phyloP scores from a whole-genome alignment of 2,329 filamentous ascomycete genomes.

The Pseudocercospora macadamiae region DNA sequence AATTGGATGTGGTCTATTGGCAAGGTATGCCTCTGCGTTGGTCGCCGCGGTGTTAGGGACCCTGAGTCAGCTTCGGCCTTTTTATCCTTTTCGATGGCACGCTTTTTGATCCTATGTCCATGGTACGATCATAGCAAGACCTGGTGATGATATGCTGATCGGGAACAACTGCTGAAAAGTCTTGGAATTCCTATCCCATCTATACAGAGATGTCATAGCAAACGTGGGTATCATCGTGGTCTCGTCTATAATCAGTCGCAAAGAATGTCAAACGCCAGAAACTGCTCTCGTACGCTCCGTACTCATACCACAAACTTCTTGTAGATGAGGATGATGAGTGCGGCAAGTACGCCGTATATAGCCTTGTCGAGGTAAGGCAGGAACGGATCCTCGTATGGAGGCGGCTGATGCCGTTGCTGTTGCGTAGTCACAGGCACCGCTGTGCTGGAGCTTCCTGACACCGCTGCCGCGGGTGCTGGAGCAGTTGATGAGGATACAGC shows the following conservation, averaged over 20 bases:
- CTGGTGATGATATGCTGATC: no score
- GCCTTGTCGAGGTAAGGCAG: constrained; percentile 79
- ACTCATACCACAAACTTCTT: constrained; percentile 23
- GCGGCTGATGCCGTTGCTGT: constrained; percentile 20
- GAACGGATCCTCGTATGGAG: constrained; percentile 53
- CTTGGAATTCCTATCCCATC: no score
- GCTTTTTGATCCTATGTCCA: no score
- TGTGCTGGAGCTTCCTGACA: neutral
- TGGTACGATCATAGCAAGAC: no score
- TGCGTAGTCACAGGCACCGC: constrained; percentile 16
- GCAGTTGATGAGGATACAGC: neutral
- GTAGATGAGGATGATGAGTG: constrained; percentile 69
- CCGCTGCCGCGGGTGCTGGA: constrained; percentile 9
- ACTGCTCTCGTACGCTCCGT: no score
- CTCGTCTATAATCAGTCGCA: neutral
- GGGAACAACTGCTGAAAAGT: no score
- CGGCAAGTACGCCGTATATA: constrained; percentile 72
- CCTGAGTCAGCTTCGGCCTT: no score
- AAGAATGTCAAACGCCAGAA: neutral
- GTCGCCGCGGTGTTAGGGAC: no score
- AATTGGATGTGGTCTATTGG: no score
- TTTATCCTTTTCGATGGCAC: no score
- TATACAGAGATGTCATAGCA: neutral
- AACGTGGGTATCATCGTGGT: constrained; percentile 1
- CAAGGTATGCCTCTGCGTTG: no score